Conservation (phyloP, 2,329 filamentous ascomycete genomes). For the Aspergillus pseudonomiae region DNA sequence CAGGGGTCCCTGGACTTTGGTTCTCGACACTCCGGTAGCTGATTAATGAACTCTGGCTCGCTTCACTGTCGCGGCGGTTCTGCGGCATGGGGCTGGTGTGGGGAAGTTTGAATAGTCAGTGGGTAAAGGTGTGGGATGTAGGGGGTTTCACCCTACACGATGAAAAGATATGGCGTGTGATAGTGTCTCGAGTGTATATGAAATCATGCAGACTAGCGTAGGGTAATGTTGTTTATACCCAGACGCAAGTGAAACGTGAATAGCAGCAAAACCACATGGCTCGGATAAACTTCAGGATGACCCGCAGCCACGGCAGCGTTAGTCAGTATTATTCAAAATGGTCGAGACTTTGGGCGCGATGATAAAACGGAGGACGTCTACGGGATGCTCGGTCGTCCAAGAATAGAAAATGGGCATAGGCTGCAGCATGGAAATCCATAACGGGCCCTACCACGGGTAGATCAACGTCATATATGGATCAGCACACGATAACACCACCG, state of each 20-base stretch:
- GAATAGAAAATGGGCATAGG: not conserved
- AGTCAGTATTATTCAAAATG: not conserved
- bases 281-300: not conserved
- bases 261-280: not conserved
- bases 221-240: not conserved
- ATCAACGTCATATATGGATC: not conserved
- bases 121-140: not conserved
- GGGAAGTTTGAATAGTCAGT: not conserved
- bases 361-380: not conserved
- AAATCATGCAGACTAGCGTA: not conserved
- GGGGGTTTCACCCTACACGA: not conserved
- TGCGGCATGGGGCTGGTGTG: not conserved
- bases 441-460: not conserved
- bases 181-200: not conserved
- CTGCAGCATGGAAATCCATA: not conserved
- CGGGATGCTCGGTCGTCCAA: not conserved
- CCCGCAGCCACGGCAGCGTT: not conserved
- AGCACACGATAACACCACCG: not conserved
- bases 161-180: no score
- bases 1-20: not conserved
- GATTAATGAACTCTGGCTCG: slow-evolving; percentile 12
- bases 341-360: not conserved
- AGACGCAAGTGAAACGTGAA: not conserved
- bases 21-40: slow-evolving; percentile 14
- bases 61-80: not conserved